These are phyloP conservation scores for Conringia planisiliqua DNA, from an alignment of 345 rosid species.

Conservation along the genomic window DNA sequence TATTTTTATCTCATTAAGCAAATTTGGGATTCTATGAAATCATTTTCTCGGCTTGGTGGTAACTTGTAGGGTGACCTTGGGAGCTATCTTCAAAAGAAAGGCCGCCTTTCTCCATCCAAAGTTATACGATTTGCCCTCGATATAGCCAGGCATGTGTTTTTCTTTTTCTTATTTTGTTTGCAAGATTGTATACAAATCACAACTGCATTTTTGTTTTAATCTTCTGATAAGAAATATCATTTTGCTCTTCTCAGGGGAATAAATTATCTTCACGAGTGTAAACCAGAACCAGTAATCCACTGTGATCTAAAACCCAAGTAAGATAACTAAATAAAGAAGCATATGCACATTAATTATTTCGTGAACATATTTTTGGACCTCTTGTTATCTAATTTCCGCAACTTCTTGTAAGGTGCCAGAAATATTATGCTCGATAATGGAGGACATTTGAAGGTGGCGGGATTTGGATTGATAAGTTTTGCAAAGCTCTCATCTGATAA, in stretches of 20 bases:
- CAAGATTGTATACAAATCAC: background rate
- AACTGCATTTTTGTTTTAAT: background rate
- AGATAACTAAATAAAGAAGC: constrained; percentile 59
- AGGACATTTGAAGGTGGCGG: constrained; percentile 77
- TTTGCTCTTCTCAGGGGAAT: constrained; percentile 65
- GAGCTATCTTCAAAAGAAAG: constrained; percentile 80
- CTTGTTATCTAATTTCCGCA: constrained; percentile 63
- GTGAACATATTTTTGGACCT: constrained; percentile 20
- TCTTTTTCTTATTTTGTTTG: background rate
- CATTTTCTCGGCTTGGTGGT: constrained; percentile 11
- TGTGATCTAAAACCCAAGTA: constrained; percentile 95
- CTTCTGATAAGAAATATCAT: background rate
- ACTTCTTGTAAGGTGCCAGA: constrained; percentile 98
- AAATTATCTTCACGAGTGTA: constrained; percentile 83
- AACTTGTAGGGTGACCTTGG: constrained; percentile 78
- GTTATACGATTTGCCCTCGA: constrained; percentile 78
- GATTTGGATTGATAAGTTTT: constrained; percentile 74
- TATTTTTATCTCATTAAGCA: background rate
- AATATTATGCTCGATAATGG: constrained; percentile 95
- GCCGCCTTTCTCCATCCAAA: constrained; percentile 84
- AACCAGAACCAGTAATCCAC: constrained; percentile 90
- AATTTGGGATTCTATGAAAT: background rate
- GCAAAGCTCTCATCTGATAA: constrained; percentile 58
- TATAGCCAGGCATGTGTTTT: constrained; percentile 68
- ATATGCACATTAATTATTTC: constrained; percentile 16